Evolutionary conservation across 805 yeast genomes (phyloP).

Genomic region (Zygosaccharomyces bailii): DNA sequence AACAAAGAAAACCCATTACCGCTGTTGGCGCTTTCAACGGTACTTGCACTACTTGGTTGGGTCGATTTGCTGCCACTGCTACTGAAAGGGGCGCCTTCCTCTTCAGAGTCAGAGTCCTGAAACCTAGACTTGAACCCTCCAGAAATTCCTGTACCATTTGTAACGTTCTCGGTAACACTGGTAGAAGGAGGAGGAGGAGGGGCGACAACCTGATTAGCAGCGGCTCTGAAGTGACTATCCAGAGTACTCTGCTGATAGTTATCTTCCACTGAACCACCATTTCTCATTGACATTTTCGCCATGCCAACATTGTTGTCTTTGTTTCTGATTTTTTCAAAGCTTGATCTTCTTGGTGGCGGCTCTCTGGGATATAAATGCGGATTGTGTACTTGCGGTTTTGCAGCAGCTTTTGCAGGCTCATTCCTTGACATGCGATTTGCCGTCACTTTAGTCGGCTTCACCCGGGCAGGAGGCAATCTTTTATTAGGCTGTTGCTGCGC

Average conservation of each 20-base stretch:
- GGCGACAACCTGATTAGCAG: conserved; percentile 9
- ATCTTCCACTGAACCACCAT: conserved; percentile 19
- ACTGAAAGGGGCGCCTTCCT: conserved; percentile 32
- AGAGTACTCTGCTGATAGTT: conserved; percentile 11
- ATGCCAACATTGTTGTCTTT: conserved; percentile 36
- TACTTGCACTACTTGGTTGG: conserved; percentile 12
- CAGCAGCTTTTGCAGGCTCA: conserved; percentile 36
- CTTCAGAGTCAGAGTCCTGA: conserved; percentile 62
- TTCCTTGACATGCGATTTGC: conserved; percentile 14
- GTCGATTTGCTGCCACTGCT: conserved; percentile 17
- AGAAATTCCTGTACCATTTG: conserved; percentile 4
- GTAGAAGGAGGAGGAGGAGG: conserved; percentile 13
- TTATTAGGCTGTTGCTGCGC: conserved; percentile 2
- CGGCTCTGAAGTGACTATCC: conserved; percentile 13
- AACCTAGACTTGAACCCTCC: conserved; percentile 50
- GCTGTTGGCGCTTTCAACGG: conserved; percentile 8
- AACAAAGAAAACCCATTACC: conserved; percentile 21
- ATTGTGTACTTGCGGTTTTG: conserved; percentile 45
- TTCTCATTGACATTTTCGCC: conserved; percentile 38
- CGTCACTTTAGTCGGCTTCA: conserved; percentile 8
- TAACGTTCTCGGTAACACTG: conserved; percentile 6
- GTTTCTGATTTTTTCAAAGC: conserved; percentile 50
- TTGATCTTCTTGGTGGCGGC: conserved; percentile 45
- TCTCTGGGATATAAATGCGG: conserved; percentile 37
- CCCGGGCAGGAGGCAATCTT: conserved; percentile 1